Percentiles rank a stretch among this genome's conserved stretches.
phyloP scores from a whole-genome alignment of 179 eudicot species.

The Heliamphora pulchella region DNA sequence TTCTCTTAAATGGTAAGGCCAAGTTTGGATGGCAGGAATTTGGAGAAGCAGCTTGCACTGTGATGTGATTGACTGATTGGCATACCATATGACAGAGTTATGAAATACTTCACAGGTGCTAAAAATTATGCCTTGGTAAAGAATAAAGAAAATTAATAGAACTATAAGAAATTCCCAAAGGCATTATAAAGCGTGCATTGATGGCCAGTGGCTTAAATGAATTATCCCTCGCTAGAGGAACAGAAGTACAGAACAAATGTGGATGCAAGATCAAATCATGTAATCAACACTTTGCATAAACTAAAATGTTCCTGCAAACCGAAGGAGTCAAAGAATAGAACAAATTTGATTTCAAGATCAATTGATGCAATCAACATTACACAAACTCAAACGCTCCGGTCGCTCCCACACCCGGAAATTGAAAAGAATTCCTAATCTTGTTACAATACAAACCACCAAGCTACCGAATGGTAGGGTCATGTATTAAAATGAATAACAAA shows the following conservation, averaged over 20 bases:
- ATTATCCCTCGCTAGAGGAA: not conserved
- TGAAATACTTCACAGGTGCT: too few relatives aligned
- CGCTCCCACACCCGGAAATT: not conserved
- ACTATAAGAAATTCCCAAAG: too few relatives aligned
- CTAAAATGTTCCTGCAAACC: not conserved
- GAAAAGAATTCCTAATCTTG: slow-evolving; percentile 10
- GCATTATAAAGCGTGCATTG: too few relatives aligned
- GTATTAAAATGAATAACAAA: not conserved
- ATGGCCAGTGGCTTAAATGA: not conserved
- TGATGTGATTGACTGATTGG: too few relatives aligned
- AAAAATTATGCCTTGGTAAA: too few relatives aligned
- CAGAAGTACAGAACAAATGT: not conserved
- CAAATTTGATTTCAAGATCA: slow-evolving; percentile 1
- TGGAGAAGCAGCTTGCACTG: too few relatives aligned
- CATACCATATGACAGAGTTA: too few relatives aligned
- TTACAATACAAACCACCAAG: slow-evolving; percentile 1
- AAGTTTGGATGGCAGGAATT: too few relatives aligned
- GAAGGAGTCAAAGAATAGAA: not conserved
- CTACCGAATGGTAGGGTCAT: slow-evolving; percentile 6
- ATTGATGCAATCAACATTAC: slow-evolving; percentile 16
- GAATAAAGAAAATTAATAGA: too few relatives aligned
- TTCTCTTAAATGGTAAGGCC: too few relatives aligned
- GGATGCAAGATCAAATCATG: not conserved
- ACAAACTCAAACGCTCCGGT: slow-evolving; percentile 14
- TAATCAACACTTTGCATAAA: not conserved